These are phyloP conservation scores for Fistulina hepatica DNA, from an alignment of 1,284 basidiomycete genomes.

Conservation along the genomic window DNA sequence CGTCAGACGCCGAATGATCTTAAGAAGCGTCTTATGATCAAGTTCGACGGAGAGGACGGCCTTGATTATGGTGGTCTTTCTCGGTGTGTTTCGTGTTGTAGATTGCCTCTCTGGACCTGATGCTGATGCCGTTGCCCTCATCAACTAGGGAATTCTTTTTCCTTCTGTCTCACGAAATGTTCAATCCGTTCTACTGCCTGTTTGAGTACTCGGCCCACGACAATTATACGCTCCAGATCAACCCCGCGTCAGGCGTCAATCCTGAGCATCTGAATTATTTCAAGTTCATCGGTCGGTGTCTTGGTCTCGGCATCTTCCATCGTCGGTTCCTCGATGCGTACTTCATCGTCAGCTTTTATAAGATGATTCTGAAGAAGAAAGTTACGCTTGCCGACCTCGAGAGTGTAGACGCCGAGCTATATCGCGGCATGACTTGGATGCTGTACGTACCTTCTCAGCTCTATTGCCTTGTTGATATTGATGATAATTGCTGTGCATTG, in stretches of 20 bases:
- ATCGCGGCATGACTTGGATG: conserved; percentile 92
- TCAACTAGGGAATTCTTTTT: conserved; percentile 64
- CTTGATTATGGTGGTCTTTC: conserved; percentile 92
- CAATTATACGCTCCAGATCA: conserved; percentile 94
- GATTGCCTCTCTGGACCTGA: conserved; percentile 1
- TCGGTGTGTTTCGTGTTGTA: conserved; percentile 37
- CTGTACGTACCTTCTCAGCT: conserved; percentile 35
- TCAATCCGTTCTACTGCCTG: conserved; percentile 91
- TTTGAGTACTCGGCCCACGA: conserved; percentile 97
- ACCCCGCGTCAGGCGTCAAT: conserved; percentile 90
- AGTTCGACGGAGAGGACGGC: conserved; percentile 95
- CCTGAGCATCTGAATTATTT: conserved; percentile 97
- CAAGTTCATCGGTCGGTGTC: conserved; percentile 90
- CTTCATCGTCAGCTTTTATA: conserved; percentile 96
- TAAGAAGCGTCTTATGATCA: conserved; percentile 95
- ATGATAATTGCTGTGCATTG: conserved; percentile 13
- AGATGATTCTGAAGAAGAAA: conserved; percentile 93
- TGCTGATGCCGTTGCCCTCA: conserved; percentile 6
- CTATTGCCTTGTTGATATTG: conserved; percentile 3
- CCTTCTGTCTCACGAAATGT: conserved; percentile 92
- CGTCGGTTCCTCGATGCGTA: conserved; percentile 93
- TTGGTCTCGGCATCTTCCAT: conserved; percentile 93
- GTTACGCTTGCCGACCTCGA: conserved; percentile 78
- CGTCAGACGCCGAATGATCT: conserved; percentile 86
- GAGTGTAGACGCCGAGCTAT: conserved; percentile 79